phyloP scores from a whole-genome alignment of 176 grass and related monocot species.

The Oryza officinalis region DNA sequence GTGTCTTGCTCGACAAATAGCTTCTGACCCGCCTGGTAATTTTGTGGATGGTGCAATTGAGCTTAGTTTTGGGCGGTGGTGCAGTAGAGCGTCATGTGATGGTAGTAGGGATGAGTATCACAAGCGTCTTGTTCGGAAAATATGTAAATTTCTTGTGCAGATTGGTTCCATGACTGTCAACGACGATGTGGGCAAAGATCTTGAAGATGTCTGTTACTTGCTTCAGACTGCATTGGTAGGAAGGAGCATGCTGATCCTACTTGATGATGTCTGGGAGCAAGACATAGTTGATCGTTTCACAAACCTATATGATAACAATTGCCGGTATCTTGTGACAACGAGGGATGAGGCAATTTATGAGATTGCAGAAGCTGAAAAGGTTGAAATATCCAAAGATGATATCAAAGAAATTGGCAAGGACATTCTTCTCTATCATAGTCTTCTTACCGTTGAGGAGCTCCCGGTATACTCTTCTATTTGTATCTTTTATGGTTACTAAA shows the following conservation, averaged over 20 bases:
- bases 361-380: conserved; percentile 67
- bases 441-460: conserved; percentile 59
- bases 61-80: conserved; percentile 64
- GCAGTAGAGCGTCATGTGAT: conserved; percentile 60
- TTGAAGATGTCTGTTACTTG: conserved; percentile 72
- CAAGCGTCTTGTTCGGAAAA: conserved; percentile 53
- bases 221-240: conserved; percentile 74
- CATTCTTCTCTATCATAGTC: conserved; percentile 72
- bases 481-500: not conserved
- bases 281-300: conserved; percentile 76
- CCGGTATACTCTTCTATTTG: conserved; percentile 47
- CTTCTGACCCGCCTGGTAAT: conserved; percentile 41
- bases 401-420: conserved; percentile 78
- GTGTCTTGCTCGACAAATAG: conserved; percentile 63
- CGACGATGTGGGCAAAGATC: conserved; percentile 48
- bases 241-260: conserved; percentile 66
- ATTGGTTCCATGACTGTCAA: conserved; percentile 49
- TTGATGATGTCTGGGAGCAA: conserved; percentile 89
- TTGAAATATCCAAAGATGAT: conserved; percentile 84
- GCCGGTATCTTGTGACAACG: conserved; percentile 71
- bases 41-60: conserved; percentile 64
- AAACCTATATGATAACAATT: conserved; percentile 70
- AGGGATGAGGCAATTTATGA: conserved; percentile 74
- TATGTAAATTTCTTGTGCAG: conserved; percentile 65
- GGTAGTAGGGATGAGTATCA: conserved; percentile 62